phyloP scores from a whole-genome alignment of 805 yeast genomes.

The Wickerhamiella slavikovae region DNA sequence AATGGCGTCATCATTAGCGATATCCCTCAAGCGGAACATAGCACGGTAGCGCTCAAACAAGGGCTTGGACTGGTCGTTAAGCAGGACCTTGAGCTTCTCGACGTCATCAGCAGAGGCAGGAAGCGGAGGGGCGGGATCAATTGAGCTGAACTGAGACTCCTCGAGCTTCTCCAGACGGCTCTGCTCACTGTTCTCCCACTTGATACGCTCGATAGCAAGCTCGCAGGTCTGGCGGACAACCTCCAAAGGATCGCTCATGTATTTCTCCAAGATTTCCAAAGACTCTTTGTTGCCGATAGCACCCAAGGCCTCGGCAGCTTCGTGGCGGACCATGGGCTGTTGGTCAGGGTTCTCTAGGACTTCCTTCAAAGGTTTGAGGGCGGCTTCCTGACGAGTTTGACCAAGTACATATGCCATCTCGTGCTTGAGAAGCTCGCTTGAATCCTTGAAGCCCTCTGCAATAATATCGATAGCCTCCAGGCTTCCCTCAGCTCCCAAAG shows the following conservation, averaged over 20 bases:
- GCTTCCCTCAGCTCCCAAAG: conserved; percentile 56
- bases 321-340: conserved; percentile 96
- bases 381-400: conserved; percentile 67
- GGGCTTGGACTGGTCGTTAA: conserved; percentile 60
- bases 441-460: conserved; percentile 61
- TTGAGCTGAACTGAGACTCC: conserved; percentile 58
- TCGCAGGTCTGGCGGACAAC: conserved; percentile 97
- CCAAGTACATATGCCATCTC: conserved; percentile 96
- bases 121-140: conserved; percentile 97
- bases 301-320: conserved; percentile 97
- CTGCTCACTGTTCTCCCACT: conserved; percentile 64
- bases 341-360: conserved; percentile 39
- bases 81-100: conserved; percentile 38
- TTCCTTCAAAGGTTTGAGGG: conserved; percentile 54
- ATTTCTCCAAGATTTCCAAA: conserved; percentile 41
- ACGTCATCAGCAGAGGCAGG: conserved; percentile 42
- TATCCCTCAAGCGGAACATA: conserved; percentile 91
- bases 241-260: conserved; percentile 55
- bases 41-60: conserved; percentile 92
- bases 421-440: conserved; percentile 81
- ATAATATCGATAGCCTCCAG: conserved; percentile 60
- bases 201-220: conserved; percentile 83
- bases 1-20: conserved; percentile 85
- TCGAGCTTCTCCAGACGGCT: conserved; percentile 52
- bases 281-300: conserved; percentile 75